Base-by-base conservation (phyloP, 2,329 filamentous ascomycete species). In the Aspergillus glaucus region DNA sequence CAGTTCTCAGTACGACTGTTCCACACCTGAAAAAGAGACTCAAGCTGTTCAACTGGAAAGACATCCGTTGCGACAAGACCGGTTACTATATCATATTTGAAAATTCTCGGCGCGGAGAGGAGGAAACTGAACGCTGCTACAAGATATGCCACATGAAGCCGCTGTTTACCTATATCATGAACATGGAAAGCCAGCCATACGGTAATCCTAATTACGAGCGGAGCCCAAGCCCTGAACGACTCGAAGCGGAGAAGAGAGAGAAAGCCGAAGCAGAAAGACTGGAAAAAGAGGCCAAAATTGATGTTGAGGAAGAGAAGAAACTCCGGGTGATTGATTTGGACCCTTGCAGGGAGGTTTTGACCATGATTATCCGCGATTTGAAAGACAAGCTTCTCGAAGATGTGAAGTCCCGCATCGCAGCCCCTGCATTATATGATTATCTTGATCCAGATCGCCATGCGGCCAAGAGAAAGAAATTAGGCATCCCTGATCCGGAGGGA, bases 51-150 rank as follows among this genome's bases (percentile, higher is more conserved):
- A 77, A 81, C 50, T 88, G 91, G 70, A 84, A 88, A 55, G 84
- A 90, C 44, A 86, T 98, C 45, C 81, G 89, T 30, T 82, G 87
- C 51, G 93, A 98, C 65, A 82, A 82, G 50, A 86, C 83, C 0
- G 93, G 93, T 0, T 98, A 96, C 68, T 97, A 88, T 65, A 82
- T 97, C 46, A 76, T 90, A n/a, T 98, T 98, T 62, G 82, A 87
- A 45, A 86, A 92, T 59, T 88, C 83, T 1, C 79, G 81, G 47
- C 76, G 79, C 7, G 92, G 92, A 2, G 85, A 90, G 59, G 77
- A 84, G 48, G 90, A 96, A 68, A 85, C 89, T 0, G 85, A 88
- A 57, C 79, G 87, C 53, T 96, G 91, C 64, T 91, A 82, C 66
- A 78, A 81, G 47, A 80, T 84, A 45, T 90, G 87, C 56, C 85